Evolutionary conservation across 148 eudicot species (phyloP), one percentile per base, ranked within the genome.

Genomic region (Oxyria digyna): DNA sequence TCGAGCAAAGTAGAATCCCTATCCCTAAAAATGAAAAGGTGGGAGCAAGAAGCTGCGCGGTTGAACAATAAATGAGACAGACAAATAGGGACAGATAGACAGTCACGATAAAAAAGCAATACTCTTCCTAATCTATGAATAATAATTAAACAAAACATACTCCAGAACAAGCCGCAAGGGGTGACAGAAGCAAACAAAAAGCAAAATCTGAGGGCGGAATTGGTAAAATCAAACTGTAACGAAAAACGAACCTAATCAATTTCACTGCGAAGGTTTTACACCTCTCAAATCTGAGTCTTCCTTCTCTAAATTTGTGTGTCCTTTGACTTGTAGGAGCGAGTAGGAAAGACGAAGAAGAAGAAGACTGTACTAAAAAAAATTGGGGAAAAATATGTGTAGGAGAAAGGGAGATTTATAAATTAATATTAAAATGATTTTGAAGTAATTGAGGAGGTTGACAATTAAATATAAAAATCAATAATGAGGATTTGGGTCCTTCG

Each of bases 51-150:
- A 55, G 62, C 62, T 10, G 62, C 62, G 62, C 62, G 62, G 62
- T 55, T 55, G 62, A 55, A 26, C 62, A 26, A 55, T 55, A 55
- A 55, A 55, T 55, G 13, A 2, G 62, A 55, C 62, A 24, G 62
- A 55, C 62, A 55, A 55, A 55, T 23, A 20, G 62, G 31, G 62
- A 27, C 62, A 55, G 62, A 26, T 24, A 55, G 62, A 55, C 62
- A 26, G 62, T 55, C 62, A 55, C 17, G 62, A 55, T 55, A 55
- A 55, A 55, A 55, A 55, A 55, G 62, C 62, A 55, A 55, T 24
- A 55, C 5, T 55, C 15, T 33, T 55, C n/a, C n/a, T n/a, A 52
- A 24, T 49, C 57, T 55, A 55, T 4, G 32, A 24, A 55, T 24
- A 55, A 55, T 33, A 55, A 55, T 55, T 55, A 10, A 24, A 55